Evolutionary conservation across 768 basidiomycete genomes (phyloP).

Genomic region (Trametes gibbosa): DNA sequence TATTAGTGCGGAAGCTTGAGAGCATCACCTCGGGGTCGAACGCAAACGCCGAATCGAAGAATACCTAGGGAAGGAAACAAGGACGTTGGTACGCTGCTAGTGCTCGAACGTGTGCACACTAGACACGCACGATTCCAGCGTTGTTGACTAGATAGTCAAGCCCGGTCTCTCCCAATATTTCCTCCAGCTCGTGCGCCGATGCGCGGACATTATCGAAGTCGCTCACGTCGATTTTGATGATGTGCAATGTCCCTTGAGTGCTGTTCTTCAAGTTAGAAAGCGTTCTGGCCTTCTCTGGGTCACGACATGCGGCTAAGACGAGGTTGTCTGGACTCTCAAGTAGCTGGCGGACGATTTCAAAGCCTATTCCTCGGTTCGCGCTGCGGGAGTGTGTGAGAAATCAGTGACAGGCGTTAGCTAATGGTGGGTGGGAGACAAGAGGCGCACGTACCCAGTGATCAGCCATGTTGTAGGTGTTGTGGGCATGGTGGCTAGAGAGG

Average conservation of each 20-base stretch:
- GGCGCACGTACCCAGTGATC: background rate
- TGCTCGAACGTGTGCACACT: background rate
- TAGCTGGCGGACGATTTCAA: background rate
- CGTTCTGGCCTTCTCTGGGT: background rate
- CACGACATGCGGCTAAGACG: background rate
- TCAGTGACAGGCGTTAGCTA: too few relatives aligned
- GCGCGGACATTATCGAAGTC: conserved; percentile 27
- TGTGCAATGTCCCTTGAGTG: conserved; percentile 31
- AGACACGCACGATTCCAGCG: background rate
- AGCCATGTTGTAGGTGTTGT: background rate
- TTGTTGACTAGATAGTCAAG: background rate
- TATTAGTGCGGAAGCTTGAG: conserved; percentile 30
- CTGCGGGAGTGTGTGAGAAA: background rate
- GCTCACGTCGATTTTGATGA: conserved; percentile 32
- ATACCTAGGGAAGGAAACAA: background rate
- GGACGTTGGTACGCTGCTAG: background rate
- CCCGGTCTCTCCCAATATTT: background rate
- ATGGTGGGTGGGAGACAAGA: background rate
- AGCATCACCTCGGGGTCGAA: conserved; percentile 27
- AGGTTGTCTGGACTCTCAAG: background rate
- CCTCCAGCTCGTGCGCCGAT: conserved; percentile 23
- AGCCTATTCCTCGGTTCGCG: background rate
- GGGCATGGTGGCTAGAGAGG: background rate
- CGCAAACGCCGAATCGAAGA: conserved; percentile 29
- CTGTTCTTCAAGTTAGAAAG: background rate